phyloP scores from a whole-genome alignment of 139 green algal genomes.

The Volvox reticuliferus region DNA sequence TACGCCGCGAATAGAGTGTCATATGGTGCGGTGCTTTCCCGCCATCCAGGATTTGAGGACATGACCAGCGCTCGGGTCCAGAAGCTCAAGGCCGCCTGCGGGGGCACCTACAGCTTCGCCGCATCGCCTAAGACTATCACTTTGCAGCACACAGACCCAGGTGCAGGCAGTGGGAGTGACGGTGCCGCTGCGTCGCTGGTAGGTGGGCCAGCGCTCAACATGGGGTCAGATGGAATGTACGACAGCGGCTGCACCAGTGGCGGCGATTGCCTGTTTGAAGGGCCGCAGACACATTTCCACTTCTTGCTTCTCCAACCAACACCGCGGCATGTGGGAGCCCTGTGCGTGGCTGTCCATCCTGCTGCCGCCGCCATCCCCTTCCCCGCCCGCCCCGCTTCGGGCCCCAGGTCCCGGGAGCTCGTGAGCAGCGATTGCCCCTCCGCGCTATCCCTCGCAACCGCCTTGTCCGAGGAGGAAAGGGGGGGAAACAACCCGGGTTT shows the following conservation, averaged over 20 bases:
- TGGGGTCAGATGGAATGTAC: background rate
- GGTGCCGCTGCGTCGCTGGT: background rate
- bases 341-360: conserved; percentile 8
- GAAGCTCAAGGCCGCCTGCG: background rate
- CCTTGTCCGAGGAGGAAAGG: too few relatives aligned
- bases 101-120: background rate
- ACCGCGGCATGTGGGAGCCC: background rate
- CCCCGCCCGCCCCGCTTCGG: too few relatives aligned
- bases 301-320: conserved; percentile 42
- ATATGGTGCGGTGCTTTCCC: too few relatives aligned
- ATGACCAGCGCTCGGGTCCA: background rate
- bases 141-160: background rate
- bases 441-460: too few relatives aligned
- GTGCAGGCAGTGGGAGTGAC: background rate
- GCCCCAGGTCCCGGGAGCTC: too few relatives aligned
- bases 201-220: background rate
- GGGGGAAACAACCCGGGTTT: background rate
- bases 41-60: conserved; percentile 2
- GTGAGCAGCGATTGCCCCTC: too few relatives aligned
- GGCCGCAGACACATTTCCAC: background rate
- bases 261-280: background rate
- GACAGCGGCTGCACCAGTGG: background rate
- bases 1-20: too few relatives aligned
- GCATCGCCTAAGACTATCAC: background rate
- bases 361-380: background rate